phyloP scores from a whole-genome alignment of 2,329 filamentous ascomycete genomes.

The Verruconis gallopava region DNA sequence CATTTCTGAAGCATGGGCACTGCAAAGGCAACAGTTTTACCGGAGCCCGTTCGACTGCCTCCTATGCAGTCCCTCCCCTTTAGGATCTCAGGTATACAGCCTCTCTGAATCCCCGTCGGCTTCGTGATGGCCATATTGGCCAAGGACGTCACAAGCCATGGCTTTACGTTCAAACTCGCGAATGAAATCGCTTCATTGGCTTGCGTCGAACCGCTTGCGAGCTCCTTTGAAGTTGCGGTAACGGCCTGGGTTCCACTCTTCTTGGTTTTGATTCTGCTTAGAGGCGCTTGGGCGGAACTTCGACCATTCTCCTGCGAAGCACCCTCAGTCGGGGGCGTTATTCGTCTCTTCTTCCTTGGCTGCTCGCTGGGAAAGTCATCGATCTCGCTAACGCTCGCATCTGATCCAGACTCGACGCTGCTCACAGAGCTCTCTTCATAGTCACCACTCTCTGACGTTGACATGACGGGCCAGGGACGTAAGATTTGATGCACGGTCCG shows the following conservation, averaged over 20 bases:
- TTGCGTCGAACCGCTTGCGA: background rate
- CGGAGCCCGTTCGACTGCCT: constrained; percentile 85
- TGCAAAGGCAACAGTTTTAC: constrained; percentile 93
- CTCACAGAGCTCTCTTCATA: too few relatives aligned
- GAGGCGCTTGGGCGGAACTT: background rate
- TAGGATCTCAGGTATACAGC: constrained; percentile 84
- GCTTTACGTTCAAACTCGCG: constrained; percentile 56
- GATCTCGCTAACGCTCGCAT: background rate
- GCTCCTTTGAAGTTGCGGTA: background rate
- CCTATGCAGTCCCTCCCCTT: constrained; percentile 90
- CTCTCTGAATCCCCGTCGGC: constrained; percentile 85
- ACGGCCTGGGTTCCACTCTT: background rate
- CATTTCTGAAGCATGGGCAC: constrained; percentile 89
- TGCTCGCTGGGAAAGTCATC: constrained; percentile 4
- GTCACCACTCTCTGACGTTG: too few relatives aligned
- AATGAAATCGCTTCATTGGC: constrained; percentile 45
- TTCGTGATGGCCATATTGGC: constrained; percentile 65
- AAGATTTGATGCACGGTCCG: too few relatives aligned
- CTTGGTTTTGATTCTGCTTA: constrained; percentile 5
- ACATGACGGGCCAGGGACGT: too few relatives aligned
- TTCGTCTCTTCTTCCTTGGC: constrained; percentile 6
- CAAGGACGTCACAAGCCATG: constrained; percentile 81
- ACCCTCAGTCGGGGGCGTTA: constrained; percentile 1
- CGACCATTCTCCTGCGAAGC: background rate
- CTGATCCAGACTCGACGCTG: background rate